phyloP scores from a whole-genome alignment of 257 asterid genomes.

The Henckelia pumila region DNA sequence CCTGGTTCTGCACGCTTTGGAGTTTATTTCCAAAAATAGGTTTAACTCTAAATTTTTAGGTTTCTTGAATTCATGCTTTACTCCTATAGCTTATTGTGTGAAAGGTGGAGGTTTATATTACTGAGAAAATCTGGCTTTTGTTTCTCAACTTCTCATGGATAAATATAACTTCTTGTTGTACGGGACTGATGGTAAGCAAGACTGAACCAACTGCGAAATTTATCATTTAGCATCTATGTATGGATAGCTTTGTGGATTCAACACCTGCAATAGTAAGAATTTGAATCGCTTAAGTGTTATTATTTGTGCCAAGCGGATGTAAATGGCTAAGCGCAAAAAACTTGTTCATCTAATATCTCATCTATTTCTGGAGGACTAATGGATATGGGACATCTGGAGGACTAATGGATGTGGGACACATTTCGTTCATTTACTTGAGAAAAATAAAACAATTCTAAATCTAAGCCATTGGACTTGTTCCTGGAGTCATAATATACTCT shows the following conservation, averaged over 20 bases:
- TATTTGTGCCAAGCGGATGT: not conserved
- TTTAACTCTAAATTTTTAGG: conserved; percentile 27
- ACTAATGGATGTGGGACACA: conserved; percentile 2
- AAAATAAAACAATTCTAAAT: conserved; percentile 7
- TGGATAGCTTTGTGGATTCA: not conserved
- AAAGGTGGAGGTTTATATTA: not conserved
- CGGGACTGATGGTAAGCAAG: not conserved
- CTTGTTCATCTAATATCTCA: conserved; percentile 11
- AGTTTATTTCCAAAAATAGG: conserved; percentile 87
- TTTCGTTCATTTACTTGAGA: conserved; percentile 17
- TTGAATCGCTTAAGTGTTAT: not conserved
- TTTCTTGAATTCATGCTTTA: not conserved
- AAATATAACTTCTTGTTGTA: not conserved
- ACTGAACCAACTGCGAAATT: conserved; percentile 7
- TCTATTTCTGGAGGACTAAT: not conserved
- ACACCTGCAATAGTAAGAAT: not conserved
- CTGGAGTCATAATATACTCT: conserved; percentile 2
- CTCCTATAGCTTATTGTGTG: not conserved
- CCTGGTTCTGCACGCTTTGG: conserved; percentile 84
- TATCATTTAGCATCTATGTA: not conserved
- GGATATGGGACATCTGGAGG: conserved; percentile 3
- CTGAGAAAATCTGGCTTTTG: not conserved
- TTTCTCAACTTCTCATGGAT: not conserved
- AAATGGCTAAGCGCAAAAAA: conserved; percentile 1
- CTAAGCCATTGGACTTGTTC: not conserved